These are phyloP conservation scores for Hura crepitans DNA, from an alignment of 441 rosid genomes.

Conservation along the genomic window DNA sequence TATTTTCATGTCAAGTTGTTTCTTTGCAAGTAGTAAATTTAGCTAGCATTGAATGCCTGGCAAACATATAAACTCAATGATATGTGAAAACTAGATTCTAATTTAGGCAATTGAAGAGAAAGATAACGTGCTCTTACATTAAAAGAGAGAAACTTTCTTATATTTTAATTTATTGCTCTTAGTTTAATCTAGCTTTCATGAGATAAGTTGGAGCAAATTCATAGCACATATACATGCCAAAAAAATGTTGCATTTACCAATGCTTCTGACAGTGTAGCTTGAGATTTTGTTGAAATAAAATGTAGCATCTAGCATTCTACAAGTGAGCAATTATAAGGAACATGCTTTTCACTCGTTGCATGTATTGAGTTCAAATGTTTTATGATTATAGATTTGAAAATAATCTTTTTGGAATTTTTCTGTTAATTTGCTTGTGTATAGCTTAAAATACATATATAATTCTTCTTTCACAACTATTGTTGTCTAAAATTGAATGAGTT, in stretches of 20 bases:
- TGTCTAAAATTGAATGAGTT: too few relatives aligned
- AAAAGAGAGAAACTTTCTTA: neutral
- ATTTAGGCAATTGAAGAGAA: too few relatives aligned
- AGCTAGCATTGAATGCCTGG: too few relatives aligned
- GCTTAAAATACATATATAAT: slow-evolving; percentile 9
- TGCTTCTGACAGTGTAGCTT: slow-evolving; percentile 70
- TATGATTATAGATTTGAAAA: neutral
- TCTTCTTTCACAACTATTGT: too few relatives aligned
- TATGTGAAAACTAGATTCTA: too few relatives aligned
- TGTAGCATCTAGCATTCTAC: slow-evolving; percentile 62
- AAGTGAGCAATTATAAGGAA: slow-evolving; percentile 73
- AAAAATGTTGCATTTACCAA: slow-evolving; percentile 41
- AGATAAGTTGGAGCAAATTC: slow-evolving; percentile 57
- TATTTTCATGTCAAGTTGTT: too few relatives aligned
- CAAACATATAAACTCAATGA: too few relatives aligned
- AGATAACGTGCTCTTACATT: too few relatives aligned
- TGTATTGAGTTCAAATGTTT: neutral
- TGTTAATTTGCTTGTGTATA: slow-evolving; percentile 19
- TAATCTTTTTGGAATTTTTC: neutral
- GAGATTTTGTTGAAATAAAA: slow-evolving; percentile 86
- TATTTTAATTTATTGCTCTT: slow-evolving; percentile 15
- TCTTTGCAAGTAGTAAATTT: too few relatives aligned
- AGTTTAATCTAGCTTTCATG: slow-evolving; percentile 57
- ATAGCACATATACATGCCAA: slow-evolving; percentile 55
- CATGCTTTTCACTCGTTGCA: slow-evolving; percentile 3